Conservation (phyloP, 2,329 filamentous ascomycete species). For the Fusarium pininemorale region DNA sequence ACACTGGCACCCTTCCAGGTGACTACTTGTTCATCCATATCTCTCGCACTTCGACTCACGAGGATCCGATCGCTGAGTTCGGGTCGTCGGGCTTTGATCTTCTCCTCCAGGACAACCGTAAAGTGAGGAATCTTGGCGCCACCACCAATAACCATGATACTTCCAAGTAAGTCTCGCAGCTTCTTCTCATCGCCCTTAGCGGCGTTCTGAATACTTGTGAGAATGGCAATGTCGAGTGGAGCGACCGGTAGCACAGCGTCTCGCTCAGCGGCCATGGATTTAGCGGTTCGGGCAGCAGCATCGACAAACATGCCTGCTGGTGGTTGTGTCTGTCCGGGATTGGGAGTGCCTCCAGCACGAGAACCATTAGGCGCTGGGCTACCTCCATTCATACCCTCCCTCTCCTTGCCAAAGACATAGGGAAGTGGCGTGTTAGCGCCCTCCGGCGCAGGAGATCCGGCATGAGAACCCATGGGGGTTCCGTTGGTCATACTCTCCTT, state of each 20-base stretch:
- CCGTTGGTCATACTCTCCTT: constrained; percentile 74
- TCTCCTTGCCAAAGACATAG: constrained; percentile 61
- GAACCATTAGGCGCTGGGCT: constrained; percentile 64
- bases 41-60: constrained; percentile 78
- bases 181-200: constrained; percentile 92
- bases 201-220: constrained; percentile 88
- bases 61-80: constrained; percentile 69
- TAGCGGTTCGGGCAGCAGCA: constrained; percentile 58
- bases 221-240: constrained; percentile 87
- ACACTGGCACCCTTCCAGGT: constrained; percentile 98
- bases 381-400: constrained; percentile 56
- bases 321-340: constrained; percentile 50
- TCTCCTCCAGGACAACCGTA: constrained; percentile 83
- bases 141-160: constrained; percentile 90
- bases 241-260: constrained; percentile 85
- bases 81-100: constrained; percentile 72
- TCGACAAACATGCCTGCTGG: constrained; percentile 61
- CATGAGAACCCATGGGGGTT: constrained; percentile 85
- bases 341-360: constrained; percentile 59
- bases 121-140: constrained; percentile 84
- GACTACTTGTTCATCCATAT: constrained; percentile 97
- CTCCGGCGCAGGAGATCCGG: constrained; percentile 88
- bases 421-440: constrained; percentile 72
- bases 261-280: constrained; percentile 71
- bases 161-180: constrained; percentile 86